These are phyloP conservation scores for Dendrostoma leiphaemia DNA, from an alignment of 2,329 filamentous ascomycete species.

Conservation along the genomic window DNA sequence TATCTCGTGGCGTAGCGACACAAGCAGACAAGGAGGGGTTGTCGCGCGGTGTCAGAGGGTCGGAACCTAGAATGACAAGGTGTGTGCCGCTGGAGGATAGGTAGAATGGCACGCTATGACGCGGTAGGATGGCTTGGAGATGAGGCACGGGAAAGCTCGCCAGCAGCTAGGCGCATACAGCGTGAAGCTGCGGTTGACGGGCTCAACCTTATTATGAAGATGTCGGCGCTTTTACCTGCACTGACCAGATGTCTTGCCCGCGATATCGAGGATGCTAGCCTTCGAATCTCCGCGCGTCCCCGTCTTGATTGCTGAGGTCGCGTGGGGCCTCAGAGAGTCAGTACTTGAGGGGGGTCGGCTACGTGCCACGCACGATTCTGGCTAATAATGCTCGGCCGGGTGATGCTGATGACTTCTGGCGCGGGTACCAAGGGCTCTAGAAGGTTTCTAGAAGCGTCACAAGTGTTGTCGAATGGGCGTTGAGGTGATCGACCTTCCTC, in stretches of 20 bases:
- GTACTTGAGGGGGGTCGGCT: conserved; percentile 6
- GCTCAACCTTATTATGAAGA: too few relatives aligned
- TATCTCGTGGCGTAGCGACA: too few relatives aligned
- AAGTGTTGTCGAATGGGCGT: not conserved
- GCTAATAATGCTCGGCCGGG: conserved; percentile 1
- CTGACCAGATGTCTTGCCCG: not conserved
- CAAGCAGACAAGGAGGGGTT: conserved; percentile 13
- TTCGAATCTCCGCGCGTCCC: not conserved
- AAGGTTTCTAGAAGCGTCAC: not conserved
- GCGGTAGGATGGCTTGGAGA: conserved; percentile 11
- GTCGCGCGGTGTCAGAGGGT: conserved; percentile 12
- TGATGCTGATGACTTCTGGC: conserved; percentile 10
- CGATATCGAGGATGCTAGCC: not conserved
- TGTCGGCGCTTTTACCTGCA: too few relatives aligned
- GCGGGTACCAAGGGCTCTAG: too few relatives aligned
- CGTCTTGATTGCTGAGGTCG: not conserved
- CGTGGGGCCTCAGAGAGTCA: not conserved
- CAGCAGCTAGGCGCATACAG: conserved; percentile 4
- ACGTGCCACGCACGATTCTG: not conserved
- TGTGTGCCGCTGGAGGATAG: conserved; percentile 3
- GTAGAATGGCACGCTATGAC: not conserved
- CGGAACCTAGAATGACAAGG: conserved; percentile 5
- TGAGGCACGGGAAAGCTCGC: conserved; percentile 3
- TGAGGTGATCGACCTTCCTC: not conserved
- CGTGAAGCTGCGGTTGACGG: too few relatives aligned